These are phyloP conservation scores for Exophiala dermatitidis DNA, from an alignment of 2,329 filamentous ascomycete genomes.

Conservation along the genomic window DNA sequence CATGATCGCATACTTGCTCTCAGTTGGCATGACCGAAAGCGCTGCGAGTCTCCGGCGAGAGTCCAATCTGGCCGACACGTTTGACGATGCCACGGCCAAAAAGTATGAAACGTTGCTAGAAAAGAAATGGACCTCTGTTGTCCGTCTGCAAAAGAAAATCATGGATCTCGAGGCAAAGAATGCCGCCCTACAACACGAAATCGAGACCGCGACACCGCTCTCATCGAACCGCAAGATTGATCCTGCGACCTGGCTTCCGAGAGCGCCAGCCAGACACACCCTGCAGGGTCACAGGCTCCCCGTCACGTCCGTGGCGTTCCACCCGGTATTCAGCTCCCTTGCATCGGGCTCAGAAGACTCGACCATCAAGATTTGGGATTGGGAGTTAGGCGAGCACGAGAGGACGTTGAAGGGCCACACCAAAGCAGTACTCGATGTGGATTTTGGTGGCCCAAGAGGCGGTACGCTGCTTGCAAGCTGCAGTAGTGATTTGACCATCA, in stretches of 20 bases:
- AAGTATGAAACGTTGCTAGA: slow-evolving; percentile 91
- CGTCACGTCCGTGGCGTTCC: slow-evolving; percentile 84
- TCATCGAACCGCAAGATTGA: slow-evolving; percentile 76
- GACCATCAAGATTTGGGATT: slow-evolving; percentile 96
- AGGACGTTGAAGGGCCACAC: slow-evolving; percentile 88
- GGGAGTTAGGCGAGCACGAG: slow-evolving; percentile 86
- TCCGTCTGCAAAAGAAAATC: slow-evolving; percentile 94
- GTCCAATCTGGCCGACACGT: slow-evolving; percentile 62
- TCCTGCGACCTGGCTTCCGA: slow-evolving; percentile 78
- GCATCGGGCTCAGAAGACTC: slow-evolving; percentile 87
- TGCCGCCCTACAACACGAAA: slow-evolving; percentile 66
- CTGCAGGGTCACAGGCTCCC: slow-evolving; percentile 74
- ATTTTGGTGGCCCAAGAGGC: slow-evolving; percentile 79
- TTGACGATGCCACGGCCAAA: slow-evolving; percentile 75
- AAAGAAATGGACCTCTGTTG: slow-evolving; percentile 98
- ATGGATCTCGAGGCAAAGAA: slow-evolving; percentile 83
- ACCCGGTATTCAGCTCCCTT: slow-evolving; percentile 82
- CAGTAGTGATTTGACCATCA: slow-evolving; percentile 85
- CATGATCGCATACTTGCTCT: slow-evolving; percentile 78
- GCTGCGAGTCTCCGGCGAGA: slow-evolving; percentile 70
- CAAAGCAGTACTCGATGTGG: slow-evolving; percentile 76
- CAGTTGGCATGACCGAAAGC: slow-evolving; percentile 62
- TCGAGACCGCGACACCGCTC: slow-evolving; percentile 73
- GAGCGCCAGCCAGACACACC: slow-evolving; percentile 69
- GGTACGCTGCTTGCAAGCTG: slow-evolving; percentile 74